These are phyloP conservation scores for Strobilomyces dryophilus DNA, from an alignment of 768 basidiomycete species.

Conservation along the genomic window DNA sequence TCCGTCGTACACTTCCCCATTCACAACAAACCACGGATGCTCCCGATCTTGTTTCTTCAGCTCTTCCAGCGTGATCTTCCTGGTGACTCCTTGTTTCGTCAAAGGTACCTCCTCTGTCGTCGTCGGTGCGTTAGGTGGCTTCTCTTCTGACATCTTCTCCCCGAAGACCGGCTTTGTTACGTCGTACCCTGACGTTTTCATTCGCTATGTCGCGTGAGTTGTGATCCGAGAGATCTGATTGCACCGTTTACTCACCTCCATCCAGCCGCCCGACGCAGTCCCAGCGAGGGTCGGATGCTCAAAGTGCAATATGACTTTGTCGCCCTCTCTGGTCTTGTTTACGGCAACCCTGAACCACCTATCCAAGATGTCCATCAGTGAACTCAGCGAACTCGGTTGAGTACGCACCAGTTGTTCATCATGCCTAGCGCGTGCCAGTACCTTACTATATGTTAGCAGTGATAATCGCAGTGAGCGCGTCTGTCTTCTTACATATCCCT, in stretches of 20 bases:
- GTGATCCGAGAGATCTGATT: neutral
- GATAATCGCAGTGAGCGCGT: neutral
- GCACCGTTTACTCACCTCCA: slow-evolving; percentile 36
- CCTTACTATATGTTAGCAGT: slow-evolving; percentile 14
- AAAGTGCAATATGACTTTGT: slow-evolving; percentile 35
- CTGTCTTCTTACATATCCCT: slow-evolving; percentile 42
- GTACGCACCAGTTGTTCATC: slow-evolving; percentile 48
- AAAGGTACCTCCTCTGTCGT: slow-evolving; percentile 31
- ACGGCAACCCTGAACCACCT: slow-evolving; percentile 59
- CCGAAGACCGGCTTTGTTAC: slow-evolving; percentile 40
- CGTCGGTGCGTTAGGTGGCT: neutral
- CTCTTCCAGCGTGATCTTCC: slow-evolving; percentile 43
- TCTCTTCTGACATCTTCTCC: neutral
- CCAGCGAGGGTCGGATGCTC: slow-evolving; percentile 59
- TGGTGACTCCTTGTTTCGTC: slow-evolving; percentile 42
- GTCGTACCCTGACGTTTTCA: slow-evolving; percentile 44
- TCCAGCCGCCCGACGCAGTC: slow-evolving; percentile 50
- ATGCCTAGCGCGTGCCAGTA: slow-evolving; percentile 55
- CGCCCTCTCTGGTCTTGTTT: slow-evolving; percentile 30
- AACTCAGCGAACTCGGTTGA: neutral
- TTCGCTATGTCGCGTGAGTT: slow-evolving; percentile 26
- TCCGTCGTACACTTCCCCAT: slow-evolving; percentile 54
- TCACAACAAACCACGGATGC: slow-evolving; percentile 49
- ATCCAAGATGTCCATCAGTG: neutral
- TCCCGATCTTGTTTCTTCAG: slow-evolving; percentile 35